Conservation (phyloP, 805 yeast species). For the Torulaspora franciscae region DNA sequence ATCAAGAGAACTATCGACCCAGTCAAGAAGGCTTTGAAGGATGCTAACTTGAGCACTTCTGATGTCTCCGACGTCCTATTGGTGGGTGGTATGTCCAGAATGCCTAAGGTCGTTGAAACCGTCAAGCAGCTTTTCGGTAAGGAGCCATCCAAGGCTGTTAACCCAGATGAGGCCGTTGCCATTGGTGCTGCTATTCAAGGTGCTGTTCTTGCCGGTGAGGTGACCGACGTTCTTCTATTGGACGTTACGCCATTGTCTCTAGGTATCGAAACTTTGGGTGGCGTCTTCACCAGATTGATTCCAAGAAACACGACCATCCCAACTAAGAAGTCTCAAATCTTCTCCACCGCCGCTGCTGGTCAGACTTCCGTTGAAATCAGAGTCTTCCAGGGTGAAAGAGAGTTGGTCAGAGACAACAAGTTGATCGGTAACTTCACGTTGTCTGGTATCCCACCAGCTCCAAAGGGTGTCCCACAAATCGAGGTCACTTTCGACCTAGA, state of each 20-base stretch:
- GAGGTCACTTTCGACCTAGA: slow-evolving; percentile 92
- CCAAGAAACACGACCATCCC: slow-evolving; percentile 94
- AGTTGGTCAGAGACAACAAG: slow-evolving; percentile 95
- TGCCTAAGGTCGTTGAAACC: slow-evolving; percentile 73
- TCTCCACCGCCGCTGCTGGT: slow-evolving; percentile 94
- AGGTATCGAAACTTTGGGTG: slow-evolving; percentile 98
- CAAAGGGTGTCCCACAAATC: slow-evolving; percentile 80
- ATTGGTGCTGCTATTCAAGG: slow-evolving; percentile 98
- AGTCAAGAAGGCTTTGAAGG: slow-evolving; percentile 70
- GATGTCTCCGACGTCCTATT: slow-evolving; percentile 73
- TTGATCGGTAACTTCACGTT: slow-evolving; percentile 94
- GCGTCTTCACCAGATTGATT: slow-evolving; percentile 87
- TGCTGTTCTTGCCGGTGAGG: slow-evolving; percentile 93
- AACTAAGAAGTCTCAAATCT: slow-evolving; percentile 92
- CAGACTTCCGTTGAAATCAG: slow-evolving; percentile 96
- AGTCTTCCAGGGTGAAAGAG: slow-evolving; percentile 99
- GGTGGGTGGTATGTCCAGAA: slow-evolving; percentile 88
- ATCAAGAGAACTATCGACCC: slow-evolving; percentile 71
- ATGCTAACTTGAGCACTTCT: slow-evolving; percentile 60
- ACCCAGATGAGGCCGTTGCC: slow-evolving; percentile 93
- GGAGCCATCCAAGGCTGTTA: slow-evolving; percentile 85
- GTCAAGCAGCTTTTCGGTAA: slow-evolving; percentile 70
- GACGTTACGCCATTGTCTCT: slow-evolving; percentile 84
- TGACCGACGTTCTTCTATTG: slow-evolving; percentile 80
- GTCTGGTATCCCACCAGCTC: slow-evolving; percentile 83